These are phyloP conservation scores for Hypoxylon sp. DNA, from an alignment of 2,329 filamentous ascomycete species.

Conservation along the genomic window DNA sequence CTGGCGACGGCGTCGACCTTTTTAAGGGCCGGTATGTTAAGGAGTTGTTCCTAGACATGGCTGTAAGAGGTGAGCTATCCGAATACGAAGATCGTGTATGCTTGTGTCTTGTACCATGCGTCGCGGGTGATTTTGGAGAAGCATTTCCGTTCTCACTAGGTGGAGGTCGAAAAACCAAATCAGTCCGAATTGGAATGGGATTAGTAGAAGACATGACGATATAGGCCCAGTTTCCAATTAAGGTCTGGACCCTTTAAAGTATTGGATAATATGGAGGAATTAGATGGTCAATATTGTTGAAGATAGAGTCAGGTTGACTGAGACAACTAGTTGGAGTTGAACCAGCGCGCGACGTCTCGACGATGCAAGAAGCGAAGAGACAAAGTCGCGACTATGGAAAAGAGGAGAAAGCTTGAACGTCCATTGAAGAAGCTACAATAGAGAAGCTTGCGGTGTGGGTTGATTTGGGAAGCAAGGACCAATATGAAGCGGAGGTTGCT, in stretches of 20 bases:
- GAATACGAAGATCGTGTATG: conserved; percentile 75
- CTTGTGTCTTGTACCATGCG: conserved; percentile 64
- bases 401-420: conserved; percentile 22
- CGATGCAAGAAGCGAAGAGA: conserved; percentile 33
- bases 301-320: conserved; percentile 19
- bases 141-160: conserved; percentile 49
- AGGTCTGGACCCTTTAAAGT: conserved; percentile 21
- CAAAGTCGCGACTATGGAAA: conserved; percentile 26
- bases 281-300: conserved; percentile 19
- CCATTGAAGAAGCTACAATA: conserved; percentile 34
- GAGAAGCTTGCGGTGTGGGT: conserved; percentile 26
- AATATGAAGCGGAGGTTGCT: conserved; percentile 29
- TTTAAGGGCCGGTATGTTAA: conserved; percentile 73
- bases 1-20: conserved; percentile 70
- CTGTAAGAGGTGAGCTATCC: conserved; percentile 67
- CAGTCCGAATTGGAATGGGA: conserved; percentile 55
- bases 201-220: conserved; percentile 50
- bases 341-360: conserved; percentile 26
- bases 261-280: conserved; percentile 14
- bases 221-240: conserved; percentile 30
- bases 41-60: conserved; percentile 70
- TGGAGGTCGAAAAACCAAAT: conserved; percentile 53
- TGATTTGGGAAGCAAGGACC: conserved; percentile 24
- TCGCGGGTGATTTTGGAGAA: conserved; percentile 48
- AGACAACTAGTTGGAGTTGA: conserved; percentile 12